Conservation (phyloP, 345 rosid genomes). For the Corchorus capsularis region DNA sequence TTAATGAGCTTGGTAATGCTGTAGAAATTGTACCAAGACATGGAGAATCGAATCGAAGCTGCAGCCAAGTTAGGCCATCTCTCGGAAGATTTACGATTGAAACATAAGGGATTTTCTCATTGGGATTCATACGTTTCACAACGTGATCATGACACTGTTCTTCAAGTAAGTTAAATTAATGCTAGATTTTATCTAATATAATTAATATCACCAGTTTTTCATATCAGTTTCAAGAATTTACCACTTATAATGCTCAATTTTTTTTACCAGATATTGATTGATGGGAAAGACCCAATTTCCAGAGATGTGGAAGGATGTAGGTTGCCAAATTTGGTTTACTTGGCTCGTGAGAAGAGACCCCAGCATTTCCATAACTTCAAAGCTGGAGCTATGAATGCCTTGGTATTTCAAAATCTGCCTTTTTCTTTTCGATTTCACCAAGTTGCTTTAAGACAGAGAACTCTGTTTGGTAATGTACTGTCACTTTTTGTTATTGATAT, state of each 20-base stretch:
- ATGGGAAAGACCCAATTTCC: slow-evolving; percentile 42
- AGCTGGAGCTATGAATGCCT: slow-evolving; percentile 87
- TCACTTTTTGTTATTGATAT: not conserved
- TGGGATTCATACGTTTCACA: slow-evolving; percentile 50
- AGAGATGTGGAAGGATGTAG: slow-evolving; percentile 31
- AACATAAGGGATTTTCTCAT: slow-evolving; percentile 50
- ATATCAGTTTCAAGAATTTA: too few species aligned
- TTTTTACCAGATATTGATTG: slow-evolving; percentile 53
- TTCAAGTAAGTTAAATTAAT: slow-evolving; percentile 43
- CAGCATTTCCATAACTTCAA: slow-evolving; percentile 69
- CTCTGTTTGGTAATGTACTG: not conserved
- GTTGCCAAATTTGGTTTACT: slow-evolving; percentile 67
- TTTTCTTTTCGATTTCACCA: too few species aligned
- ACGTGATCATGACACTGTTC: slow-evolving; percentile 56
- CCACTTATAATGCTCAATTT: too few species aligned
- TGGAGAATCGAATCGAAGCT: slow-evolving; percentile 48
- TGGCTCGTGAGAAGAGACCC: slow-evolving; percentile 80
- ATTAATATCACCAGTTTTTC: too few species aligned
- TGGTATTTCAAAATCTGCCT: slow-evolving; percentile 40
- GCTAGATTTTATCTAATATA: not conserved
- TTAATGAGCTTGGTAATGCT: not conserved
- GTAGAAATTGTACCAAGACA: slow-evolving; percentile 49
- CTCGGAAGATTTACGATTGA: slow-evolving; percentile 38
- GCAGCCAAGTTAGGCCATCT: slow-evolving; percentile 31
- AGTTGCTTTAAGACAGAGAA: not conserved